Evolutionary conservation across 306 rosid species (phyloP).

Genomic region (Neltuma alba): DNA sequence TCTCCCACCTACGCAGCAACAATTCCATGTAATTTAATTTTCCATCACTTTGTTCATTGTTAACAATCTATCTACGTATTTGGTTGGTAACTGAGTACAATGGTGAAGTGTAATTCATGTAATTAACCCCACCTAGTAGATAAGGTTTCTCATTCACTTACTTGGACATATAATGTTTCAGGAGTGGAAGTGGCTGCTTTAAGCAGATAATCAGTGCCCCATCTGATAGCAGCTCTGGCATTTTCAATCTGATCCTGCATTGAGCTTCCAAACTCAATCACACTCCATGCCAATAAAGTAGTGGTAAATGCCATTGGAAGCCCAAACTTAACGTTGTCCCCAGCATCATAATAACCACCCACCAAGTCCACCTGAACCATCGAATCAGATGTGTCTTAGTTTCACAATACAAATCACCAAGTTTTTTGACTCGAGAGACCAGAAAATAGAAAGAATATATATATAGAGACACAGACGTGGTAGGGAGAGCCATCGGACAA

Average conservation of each 20-base stretch:
- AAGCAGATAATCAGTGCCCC: constrained; percentile 81
- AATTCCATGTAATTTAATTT: neutral
- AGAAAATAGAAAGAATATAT: too few relatives aligned
- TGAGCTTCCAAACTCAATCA: constrained; percentile 74
- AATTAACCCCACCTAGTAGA: too few relatives aligned
- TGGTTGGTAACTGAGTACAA: too few relatives aligned
- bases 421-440: too few relatives aligned
- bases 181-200: constrained; percentile 78
- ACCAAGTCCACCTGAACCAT: constrained; percentile 70
- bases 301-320: constrained; percentile 94
- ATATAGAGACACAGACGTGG: too few relatives aligned
- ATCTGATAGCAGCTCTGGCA: constrained; percentile 70
- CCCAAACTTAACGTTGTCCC: constrained; percentile 89
- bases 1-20: constrained; percentile 72
- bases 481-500: too few relatives aligned
- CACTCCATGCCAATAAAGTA: constrained; percentile 87
- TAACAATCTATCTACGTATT: too few relatives aligned
- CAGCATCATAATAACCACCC: constrained; percentile 97
- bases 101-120: too few relatives aligned
- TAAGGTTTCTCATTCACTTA: too few relatives aligned
- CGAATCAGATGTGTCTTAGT: neutral
- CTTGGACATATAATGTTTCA: constrained; percentile 80
- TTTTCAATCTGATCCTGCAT: constrained; percentile 63
- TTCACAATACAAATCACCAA: neutral
- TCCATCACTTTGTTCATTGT: too few relatives aligned